Evolutionary conservation across 495 filamentous ascomycete species (phyloP).

Genomic region (Xanthoparmelia taractica): DNA sequence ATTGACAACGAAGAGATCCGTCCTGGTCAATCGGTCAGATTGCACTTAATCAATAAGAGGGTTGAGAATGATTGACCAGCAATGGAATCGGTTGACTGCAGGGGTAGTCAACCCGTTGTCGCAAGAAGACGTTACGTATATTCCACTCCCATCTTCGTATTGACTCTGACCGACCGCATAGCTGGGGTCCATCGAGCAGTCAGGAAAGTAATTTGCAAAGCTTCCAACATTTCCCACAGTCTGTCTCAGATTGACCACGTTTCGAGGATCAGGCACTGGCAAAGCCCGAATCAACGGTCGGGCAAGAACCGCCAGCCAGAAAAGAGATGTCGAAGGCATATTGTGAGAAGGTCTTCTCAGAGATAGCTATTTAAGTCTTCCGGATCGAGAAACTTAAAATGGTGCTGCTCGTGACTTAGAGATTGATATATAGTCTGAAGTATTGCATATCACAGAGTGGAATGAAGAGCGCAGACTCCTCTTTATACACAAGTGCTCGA

Average conservation of each 20-base stretch:
- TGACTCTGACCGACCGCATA: conserved; percentile 6
- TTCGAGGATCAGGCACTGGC: conserved; percentile 4
- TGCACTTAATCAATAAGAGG: background rate
- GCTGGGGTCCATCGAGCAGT: conserved; percentile 8
- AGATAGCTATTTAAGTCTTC: background rate
- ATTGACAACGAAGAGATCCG: conserved; percentile 14
- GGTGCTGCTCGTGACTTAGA: no score
- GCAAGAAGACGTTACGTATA: conserved; percentile 12
- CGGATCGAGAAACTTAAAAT: no score
- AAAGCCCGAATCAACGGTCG: conserved; percentile 3
- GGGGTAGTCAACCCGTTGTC: conserved; percentile 12
- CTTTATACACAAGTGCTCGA: no score
- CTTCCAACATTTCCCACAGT: conserved; percentile 7
- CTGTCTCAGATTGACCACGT: background rate
- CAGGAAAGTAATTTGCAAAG: conserved; percentile 11
- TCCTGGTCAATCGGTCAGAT: conserved; percentile 4
- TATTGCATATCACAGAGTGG: no score
- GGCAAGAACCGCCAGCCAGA: conserved; percentile 11
- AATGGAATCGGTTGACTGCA: conserved; percentile 12
- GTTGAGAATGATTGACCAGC: background rate
- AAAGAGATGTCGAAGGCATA: conserved; percentile 3
- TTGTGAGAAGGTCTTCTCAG: background rate
- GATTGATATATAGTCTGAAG: no score
- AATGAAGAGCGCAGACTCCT: no score
- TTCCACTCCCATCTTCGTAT: conserved; percentile 3